phyloP scores from a whole-genome alignment of 768 basidiomycete genomes.

The Auricularia sp. region DNA sequence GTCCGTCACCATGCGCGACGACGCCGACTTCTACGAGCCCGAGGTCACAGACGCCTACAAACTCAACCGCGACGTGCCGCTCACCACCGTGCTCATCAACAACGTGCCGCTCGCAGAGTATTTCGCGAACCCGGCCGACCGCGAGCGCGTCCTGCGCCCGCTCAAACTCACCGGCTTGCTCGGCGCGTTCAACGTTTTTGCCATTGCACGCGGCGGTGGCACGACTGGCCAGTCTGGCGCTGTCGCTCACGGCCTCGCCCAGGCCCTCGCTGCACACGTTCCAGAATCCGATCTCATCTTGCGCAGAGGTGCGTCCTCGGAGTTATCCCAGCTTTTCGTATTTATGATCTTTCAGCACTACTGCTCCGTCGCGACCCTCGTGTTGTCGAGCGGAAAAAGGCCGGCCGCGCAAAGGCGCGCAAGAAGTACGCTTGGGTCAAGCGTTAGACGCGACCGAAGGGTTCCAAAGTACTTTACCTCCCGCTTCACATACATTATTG shows the following conservation, averaged over 20 bases:
- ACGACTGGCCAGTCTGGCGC: slow-evolving; percentile 91
- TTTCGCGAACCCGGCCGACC: slow-evolving; percentile 65
- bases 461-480: no score
- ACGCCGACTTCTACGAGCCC: slow-evolving; percentile 12
- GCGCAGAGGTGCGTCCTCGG: slow-evolving; percentile 49
- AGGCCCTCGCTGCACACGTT: slow-evolving; percentile 62
- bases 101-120: slow-evolving; percentile 68
- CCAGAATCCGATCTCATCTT: slow-evolving; percentile 57
- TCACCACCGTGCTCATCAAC: slow-evolving; percentile 74
- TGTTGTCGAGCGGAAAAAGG: slow-evolving; percentile 98
- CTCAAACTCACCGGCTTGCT: slow-evolving; percentile 74
- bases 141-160: slow-evolving; percentile 75
- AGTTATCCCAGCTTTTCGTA: slow-evolving; percentile 5
- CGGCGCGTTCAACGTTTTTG: slow-evolving; percentile 70
- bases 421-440: slow-evolving; percentile 97
- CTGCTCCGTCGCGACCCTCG: slow-evolving; percentile 85
- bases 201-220: slow-evolving; percentile 77
- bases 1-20: slow-evolving; percentile 2
- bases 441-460: slow-evolving; percentile 38
- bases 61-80: slow-evolving; percentile 18
- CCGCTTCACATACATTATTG: no score
- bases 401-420: slow-evolving; percentile 83
- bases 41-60: slow-evolving; percentile 23
- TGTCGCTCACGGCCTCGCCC: slow-evolving; percentile 64
- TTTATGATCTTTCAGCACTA: slow-evolving; percentile 46